Conservation (phyloP, 1,284 basidiomycete genomes). For the Singerocomus rubriflavus region DNA sequence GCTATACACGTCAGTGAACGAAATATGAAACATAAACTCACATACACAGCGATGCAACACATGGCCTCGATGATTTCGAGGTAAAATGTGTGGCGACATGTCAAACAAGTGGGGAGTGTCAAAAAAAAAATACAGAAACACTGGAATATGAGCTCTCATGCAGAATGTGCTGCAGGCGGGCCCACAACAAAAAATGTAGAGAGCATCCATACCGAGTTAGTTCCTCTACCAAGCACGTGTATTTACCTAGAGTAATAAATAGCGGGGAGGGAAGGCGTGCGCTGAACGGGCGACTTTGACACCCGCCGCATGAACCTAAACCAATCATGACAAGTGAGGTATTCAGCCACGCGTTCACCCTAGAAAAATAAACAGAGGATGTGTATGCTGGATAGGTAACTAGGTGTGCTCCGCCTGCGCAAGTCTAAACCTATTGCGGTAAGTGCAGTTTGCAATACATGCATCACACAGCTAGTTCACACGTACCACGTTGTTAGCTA, state of each 20-base stretch:
- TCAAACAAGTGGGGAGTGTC: background rate
- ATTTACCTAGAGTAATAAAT: background rate
- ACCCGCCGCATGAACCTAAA: too few relatives aligned
- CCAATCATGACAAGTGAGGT: too few relatives aligned
- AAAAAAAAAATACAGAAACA: constrained; percentile 4
- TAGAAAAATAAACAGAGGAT: too few relatives aligned
- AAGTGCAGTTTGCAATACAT: constrained; percentile 10
- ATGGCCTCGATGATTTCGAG: background rate
- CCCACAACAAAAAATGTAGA: constrained; percentile 8
- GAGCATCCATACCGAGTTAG: background rate
- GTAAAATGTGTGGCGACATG: constrained; percentile 25
- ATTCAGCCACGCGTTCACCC: too few relatives aligned
- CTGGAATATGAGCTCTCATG: constrained; percentile 12
- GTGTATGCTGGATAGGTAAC: too few relatives aligned
- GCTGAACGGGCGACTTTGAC: constrained; percentile 1
- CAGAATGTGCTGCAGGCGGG: constrained; percentile 1
- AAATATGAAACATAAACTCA: background rate
- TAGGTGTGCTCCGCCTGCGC: background rate
- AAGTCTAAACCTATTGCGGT: constrained; percentile 16
- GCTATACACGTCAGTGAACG: constrained; percentile 1
- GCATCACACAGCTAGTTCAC: constrained; percentile 8
- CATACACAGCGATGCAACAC: background rate
- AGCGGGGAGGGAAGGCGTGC: background rate
- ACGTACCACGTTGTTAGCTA: constrained; percentile 23
- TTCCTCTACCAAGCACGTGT: background rate